These are phyloP conservation scores for Endotrypanum monterogeii DNA, from an alignment of 208 protist genomes.

Conservation along the genomic window DNA sequence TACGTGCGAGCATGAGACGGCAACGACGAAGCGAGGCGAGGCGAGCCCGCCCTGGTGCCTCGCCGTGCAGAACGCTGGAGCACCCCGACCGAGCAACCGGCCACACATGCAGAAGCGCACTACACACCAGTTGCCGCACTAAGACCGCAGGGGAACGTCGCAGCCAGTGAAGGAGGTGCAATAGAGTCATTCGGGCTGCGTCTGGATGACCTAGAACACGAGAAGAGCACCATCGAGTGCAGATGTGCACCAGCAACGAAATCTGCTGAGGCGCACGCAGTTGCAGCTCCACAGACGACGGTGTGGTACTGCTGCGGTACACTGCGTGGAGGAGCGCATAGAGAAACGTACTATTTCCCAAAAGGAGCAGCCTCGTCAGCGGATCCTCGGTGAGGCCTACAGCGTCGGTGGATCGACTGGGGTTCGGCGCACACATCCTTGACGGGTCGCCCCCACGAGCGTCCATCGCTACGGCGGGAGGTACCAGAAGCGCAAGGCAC, in stretches of 20 bases:
- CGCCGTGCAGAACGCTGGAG: neutral
- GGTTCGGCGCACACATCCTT: neutral
- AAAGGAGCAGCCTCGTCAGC: constrained; percentile 13
- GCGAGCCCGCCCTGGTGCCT: too few relatives aligned
- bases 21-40: neutral
- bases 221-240: constrained; percentile 28
- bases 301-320: constrained; percentile 12
- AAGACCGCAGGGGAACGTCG: neutral
- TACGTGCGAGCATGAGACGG: neutral
- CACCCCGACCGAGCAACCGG: constrained; percentile 15
- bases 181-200: constrained; percentile 18
- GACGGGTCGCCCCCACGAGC: neutral
- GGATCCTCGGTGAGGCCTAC: constrained; percentile 7
- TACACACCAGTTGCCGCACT: constrained; percentile 30
- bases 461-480: neutral
- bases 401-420: neutral
- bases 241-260: constrained; percentile 4
- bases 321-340: constrained; percentile 18
- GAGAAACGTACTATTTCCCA: constrained; percentile 21
- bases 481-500: neutral
- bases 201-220: constrained; percentile 5
- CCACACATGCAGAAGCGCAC: constrained; percentile 59
- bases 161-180: constrained; percentile 17
- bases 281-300: constrained; percentile 11
- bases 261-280: constrained; percentile 20